Evolutionary conservation across 1,139 yeast genomes (phyloP).

Genomic region (Geotrichum citri-aurantii): DNA sequence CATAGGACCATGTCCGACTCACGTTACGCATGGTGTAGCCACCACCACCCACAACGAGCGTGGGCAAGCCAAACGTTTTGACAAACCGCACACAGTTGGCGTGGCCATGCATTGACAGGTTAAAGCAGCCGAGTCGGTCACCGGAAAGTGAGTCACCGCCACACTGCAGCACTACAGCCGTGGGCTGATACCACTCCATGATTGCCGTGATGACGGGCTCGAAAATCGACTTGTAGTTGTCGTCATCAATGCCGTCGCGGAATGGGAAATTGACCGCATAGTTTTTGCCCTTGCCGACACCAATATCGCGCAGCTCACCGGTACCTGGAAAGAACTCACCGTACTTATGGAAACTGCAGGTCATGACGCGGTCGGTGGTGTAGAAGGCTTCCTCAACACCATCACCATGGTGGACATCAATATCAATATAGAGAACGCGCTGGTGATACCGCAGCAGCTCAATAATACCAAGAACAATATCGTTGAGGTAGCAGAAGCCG

Average conservation of each 20-base stretch:
- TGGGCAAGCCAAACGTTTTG: conserved; percentile 79
- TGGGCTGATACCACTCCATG: conserved; percentile 91
- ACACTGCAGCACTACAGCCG: conserved; percentile 74
- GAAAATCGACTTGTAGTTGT: conserved; percentile 76
- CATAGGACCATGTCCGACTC: conserved; percentile 93
- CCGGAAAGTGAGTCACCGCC: conserved; percentile 94
- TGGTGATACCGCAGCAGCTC: conserved; percentile 89
- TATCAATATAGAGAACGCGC: conserved; percentile 90
- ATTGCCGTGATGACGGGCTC: conserved; percentile 78
- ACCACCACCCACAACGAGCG: conserved; percentile 94
- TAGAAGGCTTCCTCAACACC: conserved; percentile 98
- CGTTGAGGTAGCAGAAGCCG: conserved; percentile 91
- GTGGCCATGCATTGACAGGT: conserved; percentile 86
- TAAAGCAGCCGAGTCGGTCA: conserved; percentile 88
- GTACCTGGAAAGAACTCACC: conserved; percentile 98
- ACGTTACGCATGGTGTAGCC: conserved; percentile 98
- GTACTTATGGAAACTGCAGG: conserved; percentile 93
- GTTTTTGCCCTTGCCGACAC: conserved; percentile 84
- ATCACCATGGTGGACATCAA: conserved; percentile 97
- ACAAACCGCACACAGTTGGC: conserved; percentile 92
- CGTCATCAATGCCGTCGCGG: conserved; percentile 90
- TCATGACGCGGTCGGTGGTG: conserved; percentile 95
- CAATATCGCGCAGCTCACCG: conserved; percentile 82
- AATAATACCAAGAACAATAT: conserved; percentile 84
- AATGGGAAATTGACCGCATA: conserved; percentile 85